Evolutionary conservation across 768 basidiomycete species (phyloP), one percentile per base, ranked within the genome.

Genomic region (Phlegmacium glaucopus): DNA sequence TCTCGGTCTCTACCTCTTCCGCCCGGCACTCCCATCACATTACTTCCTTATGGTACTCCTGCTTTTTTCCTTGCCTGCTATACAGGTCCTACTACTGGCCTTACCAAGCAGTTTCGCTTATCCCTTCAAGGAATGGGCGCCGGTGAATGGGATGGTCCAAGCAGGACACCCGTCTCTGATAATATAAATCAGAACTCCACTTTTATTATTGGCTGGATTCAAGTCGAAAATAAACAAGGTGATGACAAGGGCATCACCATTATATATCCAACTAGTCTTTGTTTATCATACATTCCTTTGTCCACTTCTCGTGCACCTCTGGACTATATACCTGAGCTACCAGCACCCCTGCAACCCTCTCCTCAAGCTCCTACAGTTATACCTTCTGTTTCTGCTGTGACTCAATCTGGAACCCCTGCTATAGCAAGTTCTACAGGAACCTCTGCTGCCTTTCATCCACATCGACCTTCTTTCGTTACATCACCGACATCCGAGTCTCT

Each of bases 211-310:
- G 85, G 78, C 4, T 90, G 84, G 83, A 72, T 90, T 30, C 76
- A 74, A 27, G 83, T 90, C 15, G 79, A 88, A 62, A 87, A 87
- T 56, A 82, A 77, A 51, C 87, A 85, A 53, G 87, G 85, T 27
- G 88, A 90, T 61, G 86, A 88, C 53, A 90, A 89, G 55, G 88
- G 88, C 1, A 67, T 87, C 26, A 70, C 77, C n/a, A 69, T 86
- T 41, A 80, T 90, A 51, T 91, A 88, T 71, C 89, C 90, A 1
- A 64, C 76, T 2, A 64, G 70, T 1, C 76, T 91, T 4, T 86
- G 82, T 52, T 57, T 77, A 17, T 64, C 72, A 62, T 66, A 69
- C 63, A n/a, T 75, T 62, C 62, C 71, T 55, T 51, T 63, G 15
- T 57, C 39, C 44, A 70, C 12, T 56, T 66, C 39, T 60, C 72